phyloP scores from a whole-genome alignment of 2,329 filamentous ascomycete species.

The Cladosporium sphaerospermum region DNA sequence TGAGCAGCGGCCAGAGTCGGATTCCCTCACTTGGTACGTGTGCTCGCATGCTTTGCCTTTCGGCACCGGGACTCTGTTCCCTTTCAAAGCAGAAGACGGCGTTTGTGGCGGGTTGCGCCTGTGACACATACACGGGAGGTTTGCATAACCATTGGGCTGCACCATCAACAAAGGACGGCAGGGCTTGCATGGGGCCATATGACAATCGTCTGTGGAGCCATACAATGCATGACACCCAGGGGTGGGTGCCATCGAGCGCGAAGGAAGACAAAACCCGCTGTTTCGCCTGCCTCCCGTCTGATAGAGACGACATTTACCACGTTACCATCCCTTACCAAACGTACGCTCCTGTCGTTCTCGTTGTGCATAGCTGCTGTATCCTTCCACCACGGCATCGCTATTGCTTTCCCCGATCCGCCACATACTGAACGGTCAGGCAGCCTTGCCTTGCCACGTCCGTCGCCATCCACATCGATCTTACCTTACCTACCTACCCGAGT shows the following conservation, averaged over 20 bases:
- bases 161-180: conserved; percentile 8
- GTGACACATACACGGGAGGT: conserved; percentile 7
- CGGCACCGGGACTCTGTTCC: background rate
- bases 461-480: background rate
- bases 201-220: conserved; percentile 9
- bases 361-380: conserved; percentile 11
- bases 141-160: conserved; percentile 11
- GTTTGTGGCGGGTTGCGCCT: conserved; percentile 11
- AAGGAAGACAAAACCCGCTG: conserved; percentile 9
- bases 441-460: background rate
- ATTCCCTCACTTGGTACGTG: background rate
- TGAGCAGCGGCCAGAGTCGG: background rate
- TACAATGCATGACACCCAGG: conserved; percentile 8
- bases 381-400: conserved; percentile 9
- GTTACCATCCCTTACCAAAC: background rate
- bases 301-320: background rate
- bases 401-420: conserved; percentile 1
- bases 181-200: conserved; percentile 10
- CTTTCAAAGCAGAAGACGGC: conserved; percentile 8
- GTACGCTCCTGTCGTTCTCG: background rate
- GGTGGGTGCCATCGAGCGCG: background rate
- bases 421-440: background rate
- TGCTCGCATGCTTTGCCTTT: conserved; percentile 1
- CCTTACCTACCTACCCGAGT: background rate
- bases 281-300: background rate